Base-by-base conservation (phyloP, 495 filamentous ascomycete genomes). In the Podospora anserina region DNA sequence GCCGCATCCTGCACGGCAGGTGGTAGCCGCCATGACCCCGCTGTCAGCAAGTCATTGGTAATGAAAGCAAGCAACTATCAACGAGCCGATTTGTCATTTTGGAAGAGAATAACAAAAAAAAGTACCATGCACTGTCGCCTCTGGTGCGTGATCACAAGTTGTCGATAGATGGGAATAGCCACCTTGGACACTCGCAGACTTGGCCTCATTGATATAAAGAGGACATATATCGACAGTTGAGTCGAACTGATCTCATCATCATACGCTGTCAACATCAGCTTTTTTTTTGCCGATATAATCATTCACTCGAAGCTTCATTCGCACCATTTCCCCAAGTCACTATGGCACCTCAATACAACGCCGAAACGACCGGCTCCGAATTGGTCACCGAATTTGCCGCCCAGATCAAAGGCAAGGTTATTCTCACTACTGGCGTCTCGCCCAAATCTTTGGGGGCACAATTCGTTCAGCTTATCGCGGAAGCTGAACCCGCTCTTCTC, bases 351-450 rank as follows among this genome's bases (percentile, higher is more conserved):
- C 16, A 30, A 26, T 70, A 72, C 71, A 64, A 69, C 67, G 23
- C 53, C 30, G 18, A 68, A 28, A 70, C 70, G 18, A 70, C 67
- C 30, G 70, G 64, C 59, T 64, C 65, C 11, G 27, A 69, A 15
- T 66, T 75, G 3, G 67, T 69, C 13, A n/a, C 34, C 2, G 69
- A 71, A 18, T 61, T 71, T 18, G 63, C 65, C 53, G 2, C 18
- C 44, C 15, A 64, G 18, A 72, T 76, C 66, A 57, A 53, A 23
- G 62, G 61, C 60, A 83, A 81, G 67, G 74, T 75, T 5, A 78
- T 83, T 58, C 70, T 86, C 20, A 77, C 81, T 20, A 85, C 83
- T 0, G 81, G 82, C 28, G 82, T 78, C 16, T 78, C 81, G 0
- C 80, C 76, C 7, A 77, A 78, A 53, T 72, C 80, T 32, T 77